Evolutionary conservation across 257 asterid genomes (phyloP).

Genomic region (Plantago elongata): DNA sequence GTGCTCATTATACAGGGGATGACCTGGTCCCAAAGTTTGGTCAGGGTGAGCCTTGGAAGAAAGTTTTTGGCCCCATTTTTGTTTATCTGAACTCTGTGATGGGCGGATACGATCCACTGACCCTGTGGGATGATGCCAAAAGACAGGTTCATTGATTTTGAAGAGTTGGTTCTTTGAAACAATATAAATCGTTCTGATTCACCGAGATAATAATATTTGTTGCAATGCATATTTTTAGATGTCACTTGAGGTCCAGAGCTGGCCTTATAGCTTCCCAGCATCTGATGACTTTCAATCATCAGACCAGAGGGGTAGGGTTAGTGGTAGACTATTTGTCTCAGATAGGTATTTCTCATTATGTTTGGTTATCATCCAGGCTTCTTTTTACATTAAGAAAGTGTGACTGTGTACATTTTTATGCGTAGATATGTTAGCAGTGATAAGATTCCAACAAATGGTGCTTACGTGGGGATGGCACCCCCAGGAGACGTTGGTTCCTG

Average conservation of each 20-base stretch:
- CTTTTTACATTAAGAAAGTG: background rate
- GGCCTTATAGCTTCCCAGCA: constrained; percentile 85
- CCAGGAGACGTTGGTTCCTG: constrained; percentile 78
- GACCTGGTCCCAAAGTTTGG: constrained; percentile 43
- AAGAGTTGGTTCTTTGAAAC: too few relatives aligned
- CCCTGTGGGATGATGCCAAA: constrained; percentile 75
- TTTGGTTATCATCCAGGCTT: constrained; percentile 2
- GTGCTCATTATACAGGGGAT: constrained; percentile 66
- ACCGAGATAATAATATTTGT: background rate
- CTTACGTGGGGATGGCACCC: constrained; percentile 74
- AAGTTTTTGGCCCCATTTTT: constrained; percentile 79
- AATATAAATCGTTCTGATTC: background rate
- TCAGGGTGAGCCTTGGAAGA: constrained; percentile 76
- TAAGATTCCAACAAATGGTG: constrained; percentile 52
- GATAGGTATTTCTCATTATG: constrained; percentile 49
- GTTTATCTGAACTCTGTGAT: constrained; percentile 54
- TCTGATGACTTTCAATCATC: constrained; percentile 61
- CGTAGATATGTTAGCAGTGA: constrained; percentile 43
- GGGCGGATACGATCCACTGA: constrained; percentile 30
- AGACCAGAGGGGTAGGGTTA: constrained; percentile 56
- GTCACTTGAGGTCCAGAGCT: constrained; percentile 44
- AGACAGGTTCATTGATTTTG: constrained; percentile 38
- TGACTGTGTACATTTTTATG: background rate
- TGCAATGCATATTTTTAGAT: constrained; percentile 25
- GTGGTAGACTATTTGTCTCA: constrained; percentile 59